phyloP scores from a whole-genome alignment of 768 basidiomycete species.

The Leccinum subtestaceum region DNA sequence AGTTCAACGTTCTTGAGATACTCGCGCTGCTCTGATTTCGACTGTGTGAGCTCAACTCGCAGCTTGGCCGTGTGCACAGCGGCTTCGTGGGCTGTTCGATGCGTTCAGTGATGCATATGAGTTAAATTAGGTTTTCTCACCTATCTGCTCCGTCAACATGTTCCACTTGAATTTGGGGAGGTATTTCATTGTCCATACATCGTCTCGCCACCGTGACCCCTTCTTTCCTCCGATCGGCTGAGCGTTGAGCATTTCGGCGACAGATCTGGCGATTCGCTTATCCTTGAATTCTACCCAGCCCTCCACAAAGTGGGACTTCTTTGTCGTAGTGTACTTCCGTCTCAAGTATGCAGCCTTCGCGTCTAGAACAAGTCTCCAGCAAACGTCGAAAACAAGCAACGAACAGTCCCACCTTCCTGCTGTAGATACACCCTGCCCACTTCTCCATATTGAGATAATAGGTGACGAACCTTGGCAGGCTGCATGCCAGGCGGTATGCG shows the following conservation, averaged over 20 bases:
- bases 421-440: slow-evolving; percentile 91
- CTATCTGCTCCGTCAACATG: slow-evolving; percentile 98
- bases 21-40: slow-evolving; percentile 83
- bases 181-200: slow-evolving; percentile 99
- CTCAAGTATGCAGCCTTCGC: slow-evolving; percentile 84
- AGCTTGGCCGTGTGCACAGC: slow-evolving; percentile 84
- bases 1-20: slow-evolving; percentile 94
- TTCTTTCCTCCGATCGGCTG: slow-evolving; percentile 94
- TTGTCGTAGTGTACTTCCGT: slow-evolving; percentile 76
- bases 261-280: slow-evolving; percentile 84
- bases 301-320: slow-evolving; percentile 87
- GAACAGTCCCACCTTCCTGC: slow-evolving; percentile 67
- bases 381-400: neutral
- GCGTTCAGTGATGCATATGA: slow-evolving; percentile 6
- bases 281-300: slow-evolving; percentile 99
- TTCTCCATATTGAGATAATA: slow-evolving; percentile 88
- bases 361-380: slow-evolving; percentile 43
- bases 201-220: slow-evolving; percentile 87
- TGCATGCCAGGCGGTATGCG: slow-evolving; percentile 98
- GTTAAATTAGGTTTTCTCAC: slow-evolving; percentile 48
- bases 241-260: slow-evolving; percentile 95
- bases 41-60: slow-evolving; percentile 89
- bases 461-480: slow-evolving; percentile 90
- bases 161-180: slow-evolving; percentile 97
- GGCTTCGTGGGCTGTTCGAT: slow-evolving; percentile 78